Base-by-base conservation (phyloP, 169 alveolate species). In the Plasmodium gaboni region DNA sequence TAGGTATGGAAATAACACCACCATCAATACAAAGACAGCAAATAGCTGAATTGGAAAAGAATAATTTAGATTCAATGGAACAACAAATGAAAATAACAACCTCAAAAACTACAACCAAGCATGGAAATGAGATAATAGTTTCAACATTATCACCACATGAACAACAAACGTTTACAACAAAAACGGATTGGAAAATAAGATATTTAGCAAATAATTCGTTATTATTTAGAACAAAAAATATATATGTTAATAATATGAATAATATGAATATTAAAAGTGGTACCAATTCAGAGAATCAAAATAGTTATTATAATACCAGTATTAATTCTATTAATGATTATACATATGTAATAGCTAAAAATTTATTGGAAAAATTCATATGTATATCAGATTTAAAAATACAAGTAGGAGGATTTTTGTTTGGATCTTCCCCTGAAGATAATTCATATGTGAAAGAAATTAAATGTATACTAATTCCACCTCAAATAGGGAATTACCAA, bases 1-100 rank as follows among this genome's bases (percentile, higher is more conserved):
- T 99, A 57, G 99, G 99, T 38, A 98, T 98, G 99, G 99, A 99
- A 93, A 98, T 99, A 74, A 97, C 99, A 6, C 99, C 99, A 1
- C 99, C 99, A 13, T 95, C 98, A 74, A 76, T 98, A 53, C 98
- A 97, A 93, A 92, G 98, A 70, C 99, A 96, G 95, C 98, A 98
- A 93, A 98, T 97, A 46, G 99, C 97, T 19, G 99, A 97, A 74
- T 95, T 97, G 53, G 93, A 88, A 55, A 88, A 73, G 19, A 95
- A 85, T 63, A 93, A 73, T 32, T 80, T 95, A 28, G 97, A 88
- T 65, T 73, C 86, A 55, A 92, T 94, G 48, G 95, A 95, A 60
- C 93, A 53, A 70, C 96, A 94, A 68, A 94, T 95, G 89, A 95
- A 95, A 61, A 94, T 97, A 44, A 93, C 96, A 22, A 98, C 99